A percentile compares a stretch with the other conserved stretches of the same genome.
Conservation (phyloP, 1,284 basidiomycete genomes). For the Irpex sp. region DNA sequence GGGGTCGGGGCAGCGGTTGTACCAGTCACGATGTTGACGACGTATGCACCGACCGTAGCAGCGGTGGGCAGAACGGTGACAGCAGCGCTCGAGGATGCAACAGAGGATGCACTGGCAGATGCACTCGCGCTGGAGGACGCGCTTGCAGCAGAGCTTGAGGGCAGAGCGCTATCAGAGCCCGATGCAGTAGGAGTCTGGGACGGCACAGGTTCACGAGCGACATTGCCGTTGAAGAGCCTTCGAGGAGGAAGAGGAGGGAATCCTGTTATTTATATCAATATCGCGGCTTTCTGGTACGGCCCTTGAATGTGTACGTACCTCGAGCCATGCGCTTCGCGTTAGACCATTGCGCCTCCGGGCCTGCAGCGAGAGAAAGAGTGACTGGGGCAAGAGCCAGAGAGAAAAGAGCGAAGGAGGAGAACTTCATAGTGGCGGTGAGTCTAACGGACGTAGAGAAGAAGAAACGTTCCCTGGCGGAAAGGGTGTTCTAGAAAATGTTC, state of each 20-base stretch:
- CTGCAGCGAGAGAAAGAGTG: background rate
- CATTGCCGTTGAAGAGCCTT: background rate
- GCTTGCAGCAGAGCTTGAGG: background rate
- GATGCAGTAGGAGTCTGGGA: background rate
- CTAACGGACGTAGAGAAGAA: background rate
- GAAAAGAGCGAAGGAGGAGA: background rate
- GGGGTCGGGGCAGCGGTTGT: background rate
- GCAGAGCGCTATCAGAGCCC: no score
- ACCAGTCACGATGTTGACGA: background rate
- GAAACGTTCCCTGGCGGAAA: background rate
- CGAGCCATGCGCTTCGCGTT: background rate
- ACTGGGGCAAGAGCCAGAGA: conserved; percentile 1
- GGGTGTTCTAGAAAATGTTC: background rate
- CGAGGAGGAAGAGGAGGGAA: background rate
- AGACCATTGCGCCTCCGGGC: background rate
- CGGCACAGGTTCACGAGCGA: background rate
- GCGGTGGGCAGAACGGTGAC: background rate
- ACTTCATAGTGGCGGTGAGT: background rate
- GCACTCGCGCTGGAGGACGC: background rate
- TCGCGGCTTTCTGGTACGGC: background rate
- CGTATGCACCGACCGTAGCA: background rate
- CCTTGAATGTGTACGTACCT: background rate
- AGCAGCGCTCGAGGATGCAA: background rate
- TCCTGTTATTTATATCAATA: background rate
- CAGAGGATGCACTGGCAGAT: no score